Evolutionary conservation across 257 asterid species (phyloP), one percentile per base, ranked within the genome.

Genomic region (Scutellaria minor): DNA sequence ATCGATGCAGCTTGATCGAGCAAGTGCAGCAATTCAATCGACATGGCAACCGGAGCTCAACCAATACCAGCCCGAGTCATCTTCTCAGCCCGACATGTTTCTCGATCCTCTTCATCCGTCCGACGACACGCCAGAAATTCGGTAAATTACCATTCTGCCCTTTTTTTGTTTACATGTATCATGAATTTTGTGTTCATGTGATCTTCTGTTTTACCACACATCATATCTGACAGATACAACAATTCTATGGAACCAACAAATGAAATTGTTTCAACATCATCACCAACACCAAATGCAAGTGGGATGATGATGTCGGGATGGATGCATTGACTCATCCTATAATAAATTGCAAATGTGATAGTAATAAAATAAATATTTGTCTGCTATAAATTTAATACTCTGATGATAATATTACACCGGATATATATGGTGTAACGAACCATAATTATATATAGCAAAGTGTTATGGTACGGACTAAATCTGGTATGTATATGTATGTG

Each of bases 301-400:
- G 85, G 76, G 63, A 75, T 79, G 71, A 78, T 82, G 78, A 68
- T 71, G 39, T 83, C 83, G 35, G 86, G 81, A 72, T 81, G 84
- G 86, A 79, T 76, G 85, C 79, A 78, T 52, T 81, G 46, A 77
- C 27, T 15, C 1, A 27, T 27, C 37, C 37, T 71, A 39, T 48
- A 65, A 14, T 71, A 18, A 69, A 56, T 14, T 6, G 31, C 12
- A 14, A 10, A 1, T 57, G 13, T 44, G 7, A 57, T 57, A 12
- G 12, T 60, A 31, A 11, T 31, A 31, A 31, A 24, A 31, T 31
- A 31, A 31, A 31, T 4, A 31, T 31, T 31, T 3, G 37, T 5
- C 4, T 31, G 37, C 37, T 1, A 31, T 31, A 31, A 31, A 31
- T 31, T 2, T 31, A 31, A 31, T 31, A 31, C 3, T 31, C 37